These are phyloP conservation scores for Solanum bukasovii DNA, from an alignment of 257 asterid species.

Conservation along the genomic window DNA sequence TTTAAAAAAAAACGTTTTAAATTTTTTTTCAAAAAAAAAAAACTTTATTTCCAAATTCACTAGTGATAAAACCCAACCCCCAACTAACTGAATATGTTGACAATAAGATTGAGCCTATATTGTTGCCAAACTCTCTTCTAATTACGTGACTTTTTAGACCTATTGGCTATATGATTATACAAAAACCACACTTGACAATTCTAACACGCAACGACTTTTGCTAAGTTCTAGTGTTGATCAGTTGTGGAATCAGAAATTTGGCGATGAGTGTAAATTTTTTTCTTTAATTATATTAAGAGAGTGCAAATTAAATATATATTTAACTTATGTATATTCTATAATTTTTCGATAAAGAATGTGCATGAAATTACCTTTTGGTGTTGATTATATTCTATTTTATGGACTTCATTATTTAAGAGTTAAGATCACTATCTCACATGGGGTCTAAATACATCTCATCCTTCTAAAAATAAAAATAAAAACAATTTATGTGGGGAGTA, in stretches of 20 bases:
- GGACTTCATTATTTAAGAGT: neutral
- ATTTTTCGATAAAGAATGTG: too few species aligned
- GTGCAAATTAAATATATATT: neutral
- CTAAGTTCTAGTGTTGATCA: neutral
- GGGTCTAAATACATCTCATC: neutral
- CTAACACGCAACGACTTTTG: neutral
- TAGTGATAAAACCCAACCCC: neutral
- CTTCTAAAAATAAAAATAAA: neutral
- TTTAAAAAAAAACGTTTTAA: neutral
- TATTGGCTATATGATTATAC: neutral
- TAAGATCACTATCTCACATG: neutral
- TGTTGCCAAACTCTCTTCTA: neutral
- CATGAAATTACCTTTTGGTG: neutral
- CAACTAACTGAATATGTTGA: neutral
- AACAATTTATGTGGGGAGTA: neutral
- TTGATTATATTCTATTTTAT: neutral
- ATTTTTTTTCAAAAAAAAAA: too few species aligned
- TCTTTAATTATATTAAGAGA: neutral
- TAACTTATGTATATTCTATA: neutral
- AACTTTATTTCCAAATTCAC: neutral
- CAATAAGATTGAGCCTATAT: neutral
- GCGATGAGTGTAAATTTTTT: fast-evolving
- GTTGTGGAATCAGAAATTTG: neutral
- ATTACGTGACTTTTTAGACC: neutral
- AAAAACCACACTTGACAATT: neutral